phyloP scores from a whole-genome alignment of 139 green algal genomes.

The Chlorella sp. region DNA sequence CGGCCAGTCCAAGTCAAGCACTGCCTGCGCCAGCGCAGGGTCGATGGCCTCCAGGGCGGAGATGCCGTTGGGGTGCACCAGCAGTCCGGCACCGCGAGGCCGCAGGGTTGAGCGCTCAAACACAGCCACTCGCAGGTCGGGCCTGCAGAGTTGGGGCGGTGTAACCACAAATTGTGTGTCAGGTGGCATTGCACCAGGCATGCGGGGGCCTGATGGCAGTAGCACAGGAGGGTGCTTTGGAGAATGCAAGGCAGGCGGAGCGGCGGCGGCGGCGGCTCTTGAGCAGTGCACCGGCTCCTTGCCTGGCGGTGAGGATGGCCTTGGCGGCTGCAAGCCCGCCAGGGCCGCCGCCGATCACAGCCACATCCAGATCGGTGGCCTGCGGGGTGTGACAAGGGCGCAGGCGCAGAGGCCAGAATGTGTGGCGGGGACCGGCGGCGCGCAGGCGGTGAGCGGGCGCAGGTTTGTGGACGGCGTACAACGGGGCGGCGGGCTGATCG shows the following conservation, averaged over 20 bases:
- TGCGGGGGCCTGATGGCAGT: neutral
- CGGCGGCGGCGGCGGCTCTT: no score
- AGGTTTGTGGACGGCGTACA: no score
- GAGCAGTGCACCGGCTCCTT: neutral
- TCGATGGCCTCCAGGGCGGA: constrained; percentile 12
- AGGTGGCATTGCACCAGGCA: no score
- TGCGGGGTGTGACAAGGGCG: no score
- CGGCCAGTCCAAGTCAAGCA: neutral
- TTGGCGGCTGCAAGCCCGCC: constrained; percentile 26
- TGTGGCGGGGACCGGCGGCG: no score
- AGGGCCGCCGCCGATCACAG: constrained; percentile 22
- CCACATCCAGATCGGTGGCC: constrained; percentile 6
- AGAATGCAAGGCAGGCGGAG: no score
- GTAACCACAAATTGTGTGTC: no score
- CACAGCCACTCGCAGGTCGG: constrained; percentile 7
- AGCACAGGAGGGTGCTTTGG: no score
- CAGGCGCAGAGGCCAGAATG: no score
- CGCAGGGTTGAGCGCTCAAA: constrained; percentile 12
- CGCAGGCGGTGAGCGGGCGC: no score
- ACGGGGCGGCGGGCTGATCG: no score
- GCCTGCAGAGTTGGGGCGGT: neutral
- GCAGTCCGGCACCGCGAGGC: constrained; percentile 10
- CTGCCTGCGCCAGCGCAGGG: neutral
- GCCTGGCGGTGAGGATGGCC: constrained; percentile 5
- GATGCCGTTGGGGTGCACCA: constrained; percentile 20